Evolutionary conservation across 768 basidiomycete species (phyloP), one percentile per base, ranked within the genome.

Genomic region (Boletus sp.): DNA sequence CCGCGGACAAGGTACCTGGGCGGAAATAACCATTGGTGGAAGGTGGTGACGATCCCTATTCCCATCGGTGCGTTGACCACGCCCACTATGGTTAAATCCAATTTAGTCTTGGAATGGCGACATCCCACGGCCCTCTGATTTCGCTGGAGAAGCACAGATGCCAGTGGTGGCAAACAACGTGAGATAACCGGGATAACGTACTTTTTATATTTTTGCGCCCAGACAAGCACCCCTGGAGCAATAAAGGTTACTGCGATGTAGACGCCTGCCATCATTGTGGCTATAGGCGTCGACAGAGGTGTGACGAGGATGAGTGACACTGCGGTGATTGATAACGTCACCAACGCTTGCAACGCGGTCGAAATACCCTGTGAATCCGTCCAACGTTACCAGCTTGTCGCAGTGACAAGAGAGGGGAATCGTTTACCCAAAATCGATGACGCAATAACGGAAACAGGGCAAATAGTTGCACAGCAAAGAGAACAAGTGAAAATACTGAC

Each of bases 141-240:
- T 92, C 90, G 70, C 91, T 93, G 65, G n/a, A 50, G 61, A 53
- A 48, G 21, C n/a, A 51, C 47, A 41, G 49, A 53, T 38, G 55
- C 58, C 51, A 57, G 39, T 23, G 51, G 47, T 46, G 39, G 54
- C 55, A 53, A 60, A 60, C 50, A 32, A 50, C 15, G 50, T 27
- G 46, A 59, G 40, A 59, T 42, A 0, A 41, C 33, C 9, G 50
- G 55, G 38, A 58, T 35, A 35, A 77, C 86, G 37, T 64, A 84
- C 90, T 94, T 93, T 76, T 94, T 94, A 75, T 83, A 91, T 69
- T 79, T 79, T 72, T 93, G 90, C 4, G 90, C 91, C 88, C 90
- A 92, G 52, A 93, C 78, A 41, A 92, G 73, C 39, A 88, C 73
- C 21, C 74, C 85, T 13, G 92, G 91, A 10, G 87, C 89, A 41